These are phyloP conservation scores for Penicillium sp. DNA, from an alignment of 2,329 filamentous ascomycete species.

Conservation along the genomic window DNA sequence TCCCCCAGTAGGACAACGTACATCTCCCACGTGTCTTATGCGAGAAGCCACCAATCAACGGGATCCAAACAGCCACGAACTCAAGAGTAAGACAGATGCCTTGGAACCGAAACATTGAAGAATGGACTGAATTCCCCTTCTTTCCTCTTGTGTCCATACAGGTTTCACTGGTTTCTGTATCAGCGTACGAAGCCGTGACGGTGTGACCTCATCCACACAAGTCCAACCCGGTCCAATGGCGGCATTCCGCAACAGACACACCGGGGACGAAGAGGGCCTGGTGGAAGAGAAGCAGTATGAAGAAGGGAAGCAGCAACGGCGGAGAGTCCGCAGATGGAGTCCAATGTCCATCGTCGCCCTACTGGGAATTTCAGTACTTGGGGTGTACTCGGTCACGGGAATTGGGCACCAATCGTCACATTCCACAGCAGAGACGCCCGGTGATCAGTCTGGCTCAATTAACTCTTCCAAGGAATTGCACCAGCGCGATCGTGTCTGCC, in stretches of 20 bases:
- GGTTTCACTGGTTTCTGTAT: neutral
- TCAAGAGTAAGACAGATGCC: neutral
- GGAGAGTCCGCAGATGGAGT: neutral
- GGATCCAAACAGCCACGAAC: neutral
- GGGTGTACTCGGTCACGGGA: constrained; percentile 4
- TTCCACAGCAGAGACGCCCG: neutral
- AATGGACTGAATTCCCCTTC: neutral
- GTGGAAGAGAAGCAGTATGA: neutral
- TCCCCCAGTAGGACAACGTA: too few relatives aligned
- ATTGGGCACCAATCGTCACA: constrained; percentile 10
- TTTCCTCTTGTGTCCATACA: neutral
- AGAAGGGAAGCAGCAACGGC: neutral
- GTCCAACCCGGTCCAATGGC: constrained; percentile 3
- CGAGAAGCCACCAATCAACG: constrained; percentile 6
- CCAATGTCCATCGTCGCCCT: constrained; percentile 3
- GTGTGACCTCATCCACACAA: neutral
- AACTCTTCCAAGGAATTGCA: neutral
- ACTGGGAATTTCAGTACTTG: constrained; percentile 6
- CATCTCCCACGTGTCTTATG: constrained; percentile 3
- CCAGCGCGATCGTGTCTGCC: constrained; percentile 42
- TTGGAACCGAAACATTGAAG: constrained; percentile 1
- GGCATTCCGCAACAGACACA: neutral
- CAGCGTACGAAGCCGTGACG: neutral
- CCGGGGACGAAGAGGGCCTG: constrained; percentile 11
- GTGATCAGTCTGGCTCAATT: constrained; percentile 1